Percentiles rank a stretch among this genome's conserved stretches.
Evolutionary conservation across 148 eudicot genomes (phyloP).

Genomic region (Persicaria tinctoria): DNA sequence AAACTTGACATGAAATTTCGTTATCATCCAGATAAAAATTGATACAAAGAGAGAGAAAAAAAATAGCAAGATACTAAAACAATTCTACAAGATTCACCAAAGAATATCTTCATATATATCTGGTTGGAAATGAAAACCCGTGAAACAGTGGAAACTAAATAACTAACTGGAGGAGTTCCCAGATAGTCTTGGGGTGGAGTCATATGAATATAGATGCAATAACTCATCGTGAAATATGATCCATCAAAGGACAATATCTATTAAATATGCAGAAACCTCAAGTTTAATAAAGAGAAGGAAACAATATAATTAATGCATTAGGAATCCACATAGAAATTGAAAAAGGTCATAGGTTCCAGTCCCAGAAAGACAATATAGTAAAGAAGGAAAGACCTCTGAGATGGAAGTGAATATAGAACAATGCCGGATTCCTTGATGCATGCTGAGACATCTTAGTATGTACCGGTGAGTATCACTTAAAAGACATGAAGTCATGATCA

Average conservation of each 20-base stretch:
- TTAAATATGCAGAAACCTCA: background rate
- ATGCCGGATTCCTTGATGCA: conserved; percentile 41
- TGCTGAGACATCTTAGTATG: conserved; percentile 68
- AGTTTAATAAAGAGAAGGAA: background rate
- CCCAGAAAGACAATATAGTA: background rate
- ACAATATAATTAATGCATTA: background rate
- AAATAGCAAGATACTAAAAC: background rate
- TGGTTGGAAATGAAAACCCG: background rate
- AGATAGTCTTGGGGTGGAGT: background rate
- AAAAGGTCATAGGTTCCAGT: background rate
- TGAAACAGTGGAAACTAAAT: background rate
- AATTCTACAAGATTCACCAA: background rate
- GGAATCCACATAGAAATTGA: background rate
- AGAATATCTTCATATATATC: background rate
- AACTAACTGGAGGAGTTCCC: background rate
- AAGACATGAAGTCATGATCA: conserved; percentile 69
- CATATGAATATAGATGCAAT: background rate
- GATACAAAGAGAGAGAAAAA: background rate
- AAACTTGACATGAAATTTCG: background rate
- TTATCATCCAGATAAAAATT: background rate
- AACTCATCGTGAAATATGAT: background rate
- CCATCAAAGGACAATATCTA: background rate
- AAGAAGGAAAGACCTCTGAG: conserved; percentile 58
- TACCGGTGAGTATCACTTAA: conserved; percentile 93
- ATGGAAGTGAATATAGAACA: conserved; percentile 80